Conservation (phyloP, 352 stramenopile species). For the Phytophthora idaei region DNA sequence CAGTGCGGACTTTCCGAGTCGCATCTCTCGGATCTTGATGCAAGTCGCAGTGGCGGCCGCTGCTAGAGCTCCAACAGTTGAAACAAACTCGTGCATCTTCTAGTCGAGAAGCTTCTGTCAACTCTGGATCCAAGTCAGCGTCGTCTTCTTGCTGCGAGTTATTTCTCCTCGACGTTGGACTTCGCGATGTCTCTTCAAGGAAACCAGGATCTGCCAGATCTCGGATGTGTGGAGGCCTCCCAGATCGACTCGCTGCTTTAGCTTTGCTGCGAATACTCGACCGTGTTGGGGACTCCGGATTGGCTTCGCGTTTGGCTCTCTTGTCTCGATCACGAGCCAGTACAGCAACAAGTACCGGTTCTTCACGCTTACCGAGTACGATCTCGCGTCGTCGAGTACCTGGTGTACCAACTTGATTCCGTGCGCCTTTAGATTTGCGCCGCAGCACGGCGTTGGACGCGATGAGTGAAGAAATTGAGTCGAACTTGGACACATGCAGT, state of each 20-base stretch:
- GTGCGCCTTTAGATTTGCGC: constrained; percentile 40
- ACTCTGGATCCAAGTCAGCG: constrained; percentile 9
- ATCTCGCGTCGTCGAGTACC: constrained; percentile 48
- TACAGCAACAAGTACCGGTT: constrained; percentile 67
- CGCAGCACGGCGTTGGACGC: constrained; percentile 77
- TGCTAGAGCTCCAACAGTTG: constrained; percentile 94
- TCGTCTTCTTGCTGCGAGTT: constrained; percentile 15
- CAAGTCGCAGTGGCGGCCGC: constrained; percentile 77
- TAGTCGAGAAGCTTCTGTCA: constrained; percentile 19
- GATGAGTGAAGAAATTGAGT: constrained; percentile 89
- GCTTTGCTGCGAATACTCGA: constrained; percentile 21
- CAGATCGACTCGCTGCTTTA: constrained; percentile 25
- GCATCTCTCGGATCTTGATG: constrained; percentile 53
- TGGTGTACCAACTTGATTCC: constrained; percentile 13
- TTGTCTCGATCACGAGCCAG: constrained; percentile 41
- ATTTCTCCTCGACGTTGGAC: constrained; percentile 1
- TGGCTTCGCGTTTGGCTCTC: constrained; percentile 8
- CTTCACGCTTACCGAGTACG: constrained; percentile 64
- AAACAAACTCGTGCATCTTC: constrained; percentile 75
- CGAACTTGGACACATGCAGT: constrained; percentile 89
- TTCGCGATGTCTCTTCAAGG: constrained; percentile 34
- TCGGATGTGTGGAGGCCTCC: constrained; percentile 62
- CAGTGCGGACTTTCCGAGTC: constrained; percentile 51
- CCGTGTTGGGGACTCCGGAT: constrained; percentile 11
- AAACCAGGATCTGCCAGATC: constrained; percentile 83